Conservation (phyloP, 2,329 filamentous ascomycete genomes). For the Didymellaceae sp. region DNA sequence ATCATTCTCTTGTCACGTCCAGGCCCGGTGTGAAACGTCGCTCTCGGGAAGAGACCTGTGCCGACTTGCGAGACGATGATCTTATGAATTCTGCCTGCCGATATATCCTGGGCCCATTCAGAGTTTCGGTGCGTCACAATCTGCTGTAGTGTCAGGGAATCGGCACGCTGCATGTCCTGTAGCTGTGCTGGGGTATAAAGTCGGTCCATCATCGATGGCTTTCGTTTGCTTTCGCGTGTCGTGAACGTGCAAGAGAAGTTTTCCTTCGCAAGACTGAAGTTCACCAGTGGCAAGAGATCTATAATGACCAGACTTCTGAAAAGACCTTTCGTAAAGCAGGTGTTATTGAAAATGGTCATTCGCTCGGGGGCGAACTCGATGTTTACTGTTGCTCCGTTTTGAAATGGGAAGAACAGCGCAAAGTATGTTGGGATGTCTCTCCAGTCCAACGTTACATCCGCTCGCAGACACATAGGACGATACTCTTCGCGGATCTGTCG, state of each 20-base stretch:
- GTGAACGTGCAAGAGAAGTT: conserved; percentile 1
- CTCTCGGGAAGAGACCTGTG: not conserved
- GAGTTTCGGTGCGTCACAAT: not conserved
- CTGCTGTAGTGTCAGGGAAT: not conserved
- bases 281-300: conserved; percentile 3
- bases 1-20: not conserved
- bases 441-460: conserved; percentile 5
- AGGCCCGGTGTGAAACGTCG: not conserved
- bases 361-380: not conserved
- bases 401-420: not conserved
- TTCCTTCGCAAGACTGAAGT: not conserved
- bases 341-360: conserved; percentile 5
- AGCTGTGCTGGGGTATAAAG: not conserved
- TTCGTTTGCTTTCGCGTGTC: not conserved
- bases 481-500: conserved; percentile 4
- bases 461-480: conserved; percentile 1
- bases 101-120: not conserved
- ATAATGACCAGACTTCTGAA: not conserved
- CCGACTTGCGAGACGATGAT: conserved; percentile 4
- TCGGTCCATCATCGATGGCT: not conserved
- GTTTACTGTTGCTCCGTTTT: not conserved
- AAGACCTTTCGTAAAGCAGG: not conserved
- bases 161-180: not conserved
- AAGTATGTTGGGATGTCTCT: conserved; percentile 2
- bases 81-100: not conserved